Evolutionary conservation across 495 filamentous ascomycete species (phyloP), one percentile per base, ranked within the genome.

Genomic region (Rostrohypoxylon terebratum): DNA sequence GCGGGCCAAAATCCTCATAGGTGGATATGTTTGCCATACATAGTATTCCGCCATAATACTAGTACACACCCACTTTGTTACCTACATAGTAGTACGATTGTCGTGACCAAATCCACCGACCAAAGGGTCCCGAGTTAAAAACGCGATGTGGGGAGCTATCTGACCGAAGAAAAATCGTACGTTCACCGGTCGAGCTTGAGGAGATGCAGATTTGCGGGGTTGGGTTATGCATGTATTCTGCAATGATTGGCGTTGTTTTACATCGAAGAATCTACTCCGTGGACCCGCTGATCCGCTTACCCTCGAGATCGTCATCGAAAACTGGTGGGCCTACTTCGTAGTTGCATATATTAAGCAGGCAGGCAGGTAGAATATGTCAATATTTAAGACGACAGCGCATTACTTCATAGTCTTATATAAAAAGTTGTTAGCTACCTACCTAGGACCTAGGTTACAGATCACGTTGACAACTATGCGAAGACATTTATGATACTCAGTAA

Each of bases 141-240:
- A 45, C 10, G 20, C 55, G 31, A 54, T 51, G 55, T 67, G 54
- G 63, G 10, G 53, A 57, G 28, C n/a, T 65, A 38, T 28, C 28
- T 55, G 44, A 48, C 48, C 44, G 25, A 50, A 25, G 42, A 51
- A 18, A 2, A 42, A 50, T 38, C 45, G 34, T 33, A 25, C 16
- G 34, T 55, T 68, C 65, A 54, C 57, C 33, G 59, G 50, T 57
- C 50, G 51, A 59, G 18, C 42, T 20, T 33, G 25, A 44, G 50
- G 11, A 38, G 40, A 55, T 63, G 67, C 45, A 33, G 42, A 28
- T 64, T 69, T 69, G 67, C 59, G 67, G 67, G 53, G 59, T 64
- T 69, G 42, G 5, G 59, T 50, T 44, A 33, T 18, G 23, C 11
- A 25, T 18, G 23, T 6, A 25, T 18, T 55, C 50, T 44, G 65